A percentile compares a stretch with the other conserved stretches of the same genome.
Evolutionary conservation across 768 basidiomycete genomes (phyloP).

Genomic region (Vararia minispora): DNA sequence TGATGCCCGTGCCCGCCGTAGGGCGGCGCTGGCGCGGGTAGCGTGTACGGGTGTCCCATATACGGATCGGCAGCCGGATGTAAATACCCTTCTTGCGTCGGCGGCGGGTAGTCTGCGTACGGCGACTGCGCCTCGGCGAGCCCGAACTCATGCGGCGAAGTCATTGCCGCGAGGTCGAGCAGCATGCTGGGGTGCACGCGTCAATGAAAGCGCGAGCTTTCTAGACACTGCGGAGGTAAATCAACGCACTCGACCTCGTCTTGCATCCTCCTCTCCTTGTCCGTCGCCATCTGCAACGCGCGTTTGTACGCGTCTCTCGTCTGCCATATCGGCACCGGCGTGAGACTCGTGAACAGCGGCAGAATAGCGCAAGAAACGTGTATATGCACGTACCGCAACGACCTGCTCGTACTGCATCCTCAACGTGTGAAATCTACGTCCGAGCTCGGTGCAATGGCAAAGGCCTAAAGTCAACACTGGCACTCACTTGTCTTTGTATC

Average conservation of each 20-base stretch:
- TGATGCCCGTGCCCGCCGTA: not conserved
- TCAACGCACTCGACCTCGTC: slow-evolving; percentile 12
- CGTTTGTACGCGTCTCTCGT: slow-evolving; percentile 8
- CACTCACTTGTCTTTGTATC: slow-evolving; percentile 16
- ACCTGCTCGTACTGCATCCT: slow-evolving; percentile 12
- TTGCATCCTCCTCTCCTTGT: slow-evolving; percentile 12
- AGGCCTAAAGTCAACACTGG: not conserved
- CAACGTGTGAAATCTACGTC: slow-evolving; percentile 11
- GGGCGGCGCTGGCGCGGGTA: too few relatives aligned
- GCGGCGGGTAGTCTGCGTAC: too few relatives aligned
- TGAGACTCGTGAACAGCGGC: not conserved
- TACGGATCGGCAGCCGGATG: too few relatives aligned
- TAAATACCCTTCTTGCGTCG: too few relatives aligned
- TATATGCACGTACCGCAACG: slow-evolving; percentile 3
- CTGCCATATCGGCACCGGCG: not conserved
- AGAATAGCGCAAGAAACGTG: not conserved
- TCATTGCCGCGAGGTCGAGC: too few relatives aligned
- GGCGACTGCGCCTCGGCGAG: too few relatives aligned
- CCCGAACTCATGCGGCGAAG: too few relatives aligned
- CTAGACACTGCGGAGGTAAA: too few relatives aligned
- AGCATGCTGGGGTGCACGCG: too few relatives aligned
- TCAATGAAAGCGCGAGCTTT: too few relatives aligned
- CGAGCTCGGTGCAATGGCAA: too few relatives aligned
- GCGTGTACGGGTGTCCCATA: too few relatives aligned
- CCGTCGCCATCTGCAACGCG: slow-evolving; percentile 6